phyloP scores from a whole-genome alignment of 306 rosid genomes.

The peach (Prunus persica) region DNA sequence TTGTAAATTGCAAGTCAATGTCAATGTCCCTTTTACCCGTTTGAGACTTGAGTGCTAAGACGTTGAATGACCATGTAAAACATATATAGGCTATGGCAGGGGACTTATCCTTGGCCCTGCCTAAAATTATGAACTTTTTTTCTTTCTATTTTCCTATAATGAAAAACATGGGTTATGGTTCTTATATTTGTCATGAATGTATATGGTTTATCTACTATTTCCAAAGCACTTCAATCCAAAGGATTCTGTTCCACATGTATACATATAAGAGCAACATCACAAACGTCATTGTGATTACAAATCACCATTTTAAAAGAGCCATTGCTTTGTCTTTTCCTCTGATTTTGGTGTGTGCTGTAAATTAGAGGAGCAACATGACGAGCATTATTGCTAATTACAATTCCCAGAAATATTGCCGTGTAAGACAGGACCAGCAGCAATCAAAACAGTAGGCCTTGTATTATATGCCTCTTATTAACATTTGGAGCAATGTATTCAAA shows the following conservation, averaged over 20 bases:
- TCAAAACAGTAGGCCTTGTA: no score
- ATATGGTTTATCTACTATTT: neutral
- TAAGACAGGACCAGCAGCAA: neutral
- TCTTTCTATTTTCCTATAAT: no score
- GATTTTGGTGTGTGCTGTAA: neutral
- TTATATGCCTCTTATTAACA: no score
- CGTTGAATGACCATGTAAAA: slow-evolving; percentile 1
- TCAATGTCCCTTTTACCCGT: neutral
- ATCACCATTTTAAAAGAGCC: neutral
- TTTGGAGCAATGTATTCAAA: neutral
- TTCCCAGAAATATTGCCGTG: neutral
- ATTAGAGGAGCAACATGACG: neutral
- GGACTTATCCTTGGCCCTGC: neutral
- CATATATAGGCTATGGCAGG: neutral
- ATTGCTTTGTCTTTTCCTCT: neutral
- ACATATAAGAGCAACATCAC: neutral
- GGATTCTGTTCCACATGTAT: neutral
- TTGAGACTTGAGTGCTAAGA: neutral
- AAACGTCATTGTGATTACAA: neutral
- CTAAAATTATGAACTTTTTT: no score
- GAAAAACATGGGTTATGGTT: no score
- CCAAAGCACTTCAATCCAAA: neutral
- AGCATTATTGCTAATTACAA: neutral
- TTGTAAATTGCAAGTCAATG: neutral
- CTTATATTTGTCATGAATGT: no score